These are phyloP conservation scores for Aspergillus bridgeri DNA, from an alignment of 495 filamentous ascomycete species.

Conservation along the genomic window DNA sequence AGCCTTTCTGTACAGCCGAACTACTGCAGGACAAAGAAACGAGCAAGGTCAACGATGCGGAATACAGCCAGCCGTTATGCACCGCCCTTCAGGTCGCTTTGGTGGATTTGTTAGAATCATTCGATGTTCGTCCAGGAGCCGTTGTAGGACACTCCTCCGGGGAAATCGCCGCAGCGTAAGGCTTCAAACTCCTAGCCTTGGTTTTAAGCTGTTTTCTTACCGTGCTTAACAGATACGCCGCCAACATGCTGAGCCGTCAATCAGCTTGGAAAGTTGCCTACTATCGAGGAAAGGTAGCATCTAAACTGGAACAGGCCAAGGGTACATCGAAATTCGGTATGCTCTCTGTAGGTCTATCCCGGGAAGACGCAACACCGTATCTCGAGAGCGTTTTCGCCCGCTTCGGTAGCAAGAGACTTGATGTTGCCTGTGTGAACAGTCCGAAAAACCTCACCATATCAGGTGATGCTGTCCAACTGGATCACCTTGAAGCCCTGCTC, in stretches of 20 bases:
- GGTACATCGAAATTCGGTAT: too few species aligned
- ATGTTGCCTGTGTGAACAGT: conserved; percentile 36
- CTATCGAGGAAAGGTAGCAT: conserved; percentile 25
- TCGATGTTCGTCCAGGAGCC: too few species aligned
- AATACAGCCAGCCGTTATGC: too few species aligned
- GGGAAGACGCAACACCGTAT: conserved; percentile 19
- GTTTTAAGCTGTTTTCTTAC: too few species aligned
- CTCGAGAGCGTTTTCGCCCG: conserved; percentile 5
- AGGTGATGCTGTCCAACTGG: too few species aligned
- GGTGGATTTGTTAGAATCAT: conserved; percentile 11
- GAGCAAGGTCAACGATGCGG: too few species aligned
- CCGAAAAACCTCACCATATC: neutral
- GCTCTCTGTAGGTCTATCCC: conserved; percentile 30
- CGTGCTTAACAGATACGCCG: neutral
- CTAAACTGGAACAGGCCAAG: too few species aligned
- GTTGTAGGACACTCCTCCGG: conserved; percentile 42
- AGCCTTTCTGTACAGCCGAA: too few species aligned
- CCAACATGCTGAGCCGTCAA: conserved; percentile 20
- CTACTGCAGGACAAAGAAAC: too few species aligned
- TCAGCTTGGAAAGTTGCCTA: conserved; percentile 31
- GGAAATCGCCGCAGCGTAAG: conserved; percentile 36
- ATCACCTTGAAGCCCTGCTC: neutral
- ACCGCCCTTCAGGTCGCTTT: too few species aligned
- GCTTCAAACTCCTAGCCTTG: too few species aligned
- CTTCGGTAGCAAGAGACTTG: conserved; percentile 4